A percentile compares a stretch with the other conserved stretches of the same genome.
These are phyloP conservation scores for Cinchona pubescens DNA, from an alignment of 257 asterid species.

Conservation along the genomic window DNA sequence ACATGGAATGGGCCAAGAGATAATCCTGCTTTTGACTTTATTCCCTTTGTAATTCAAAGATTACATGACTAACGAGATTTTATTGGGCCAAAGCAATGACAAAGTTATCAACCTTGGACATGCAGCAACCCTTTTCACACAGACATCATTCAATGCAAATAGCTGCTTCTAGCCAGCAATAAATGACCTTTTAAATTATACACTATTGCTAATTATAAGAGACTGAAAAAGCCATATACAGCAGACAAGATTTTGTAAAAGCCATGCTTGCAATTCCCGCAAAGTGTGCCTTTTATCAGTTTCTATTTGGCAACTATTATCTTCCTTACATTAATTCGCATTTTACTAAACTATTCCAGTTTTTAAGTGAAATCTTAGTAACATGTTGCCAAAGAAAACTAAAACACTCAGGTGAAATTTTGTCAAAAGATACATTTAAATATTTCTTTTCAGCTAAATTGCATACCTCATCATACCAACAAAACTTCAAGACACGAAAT, in stretches of 20 bases:
- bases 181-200: too few relatives aligned
- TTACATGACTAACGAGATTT: neutral
- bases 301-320: conserved; percentile 19
- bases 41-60: conserved; percentile 1
- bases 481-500: too few relatives aligned
- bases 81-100: neutral
- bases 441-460: too few relatives aligned
- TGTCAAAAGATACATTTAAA: too few relatives aligned
- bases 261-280: conserved; percentile 47
- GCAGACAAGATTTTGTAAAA: conserved; percentile 23
- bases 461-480: conserved; percentile 5
- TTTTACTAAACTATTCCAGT: conserved; percentile 1
- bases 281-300: conserved; percentile 30
- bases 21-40: conserved; percentile 25
- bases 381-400: neutral
- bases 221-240: too few relatives aligned
- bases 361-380: neutral
- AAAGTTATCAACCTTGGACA: neutral
- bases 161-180: too few relatives aligned
- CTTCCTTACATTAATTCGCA: conserved; percentile 15
- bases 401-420: neutral
- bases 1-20: conserved; percentile 1
- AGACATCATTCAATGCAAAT: neutral
- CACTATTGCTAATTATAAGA: too few relatives aligned
- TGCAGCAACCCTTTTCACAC: neutral